Evolutionary conservation across 176 grass and related monocot genomes (phyloP), one percentile per base, ranked within the genome.

Genomic region (Hsuehochloa calcarea): DNA sequence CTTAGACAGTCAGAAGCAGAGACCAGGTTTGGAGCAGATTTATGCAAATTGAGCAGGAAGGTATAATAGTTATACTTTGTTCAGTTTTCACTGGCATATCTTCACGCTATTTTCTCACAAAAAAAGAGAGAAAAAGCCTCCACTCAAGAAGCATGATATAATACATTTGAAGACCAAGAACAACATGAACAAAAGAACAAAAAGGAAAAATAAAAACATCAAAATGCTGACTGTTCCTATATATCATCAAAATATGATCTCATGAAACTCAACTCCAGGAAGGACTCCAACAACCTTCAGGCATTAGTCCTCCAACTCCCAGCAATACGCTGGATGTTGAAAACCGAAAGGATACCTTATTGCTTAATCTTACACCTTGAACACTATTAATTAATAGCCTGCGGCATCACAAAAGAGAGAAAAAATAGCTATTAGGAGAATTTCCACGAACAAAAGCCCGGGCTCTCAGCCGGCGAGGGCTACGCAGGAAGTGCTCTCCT

Each of bases 401-500:
- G 72, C 72, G 79, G 60, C 74, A 74, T 50, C 75, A 84, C n/a
- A 80, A 75, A 86, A 84, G 38, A 19, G 37, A 35, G 73, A 1
- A 37, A 47, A 68, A 69, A 35, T 90, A 86, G 67, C 82, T 73
- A 90, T 87, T 38, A 74, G 47, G 73, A 50, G 73, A 56, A 25
- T 29, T 73, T 38, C 23, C 75, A 61, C 84, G 68, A 76, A 69
- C 16, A 90, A 20, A 87, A 76, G 51, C 72, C 35, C 19, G 5
- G 75, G 22, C 38, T 68, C 40, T 90, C 74, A 92, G 81, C 16
- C 50, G 22, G 84, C 87, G 11, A 89, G 50, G 26, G 82, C 90
- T 5, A 86, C 82, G 20, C 77, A 76, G 63, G 84, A 88, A 29
- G 89, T 89, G 41, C 87, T 89, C 65, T 94, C 94, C 34, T 90